A percentile compares a stretch with the other conserved stretches of the same genome.
phyloP scores from a whole-genome alignment of 805 yeast genomes.

The Cyberlindnera saturnus region DNA sequence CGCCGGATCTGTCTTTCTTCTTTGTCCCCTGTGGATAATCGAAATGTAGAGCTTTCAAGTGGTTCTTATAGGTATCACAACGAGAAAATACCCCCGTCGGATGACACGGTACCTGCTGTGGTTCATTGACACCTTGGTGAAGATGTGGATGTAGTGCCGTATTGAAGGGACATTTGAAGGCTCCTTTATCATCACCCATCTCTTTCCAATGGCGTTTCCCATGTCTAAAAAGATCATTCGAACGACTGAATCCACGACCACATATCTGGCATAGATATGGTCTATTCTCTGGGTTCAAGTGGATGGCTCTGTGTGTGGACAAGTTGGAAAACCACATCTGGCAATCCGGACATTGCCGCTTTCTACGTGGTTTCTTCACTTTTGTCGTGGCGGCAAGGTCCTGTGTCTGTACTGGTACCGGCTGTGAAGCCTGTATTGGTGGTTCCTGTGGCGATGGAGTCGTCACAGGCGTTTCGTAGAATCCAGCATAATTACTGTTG shows the following conservation, averaged over 20 bases:
- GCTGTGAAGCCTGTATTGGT: not conserved
- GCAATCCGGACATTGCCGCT: conserved; percentile 70
- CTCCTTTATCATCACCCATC: conserved; percentile 55
- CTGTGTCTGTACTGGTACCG: conserved; percentile 4
- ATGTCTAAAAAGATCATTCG: conserved; percentile 82
- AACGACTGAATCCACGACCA: conserved; percentile 79
- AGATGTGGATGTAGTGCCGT: conserved; percentile 8
- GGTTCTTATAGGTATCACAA: conserved; percentile 90
- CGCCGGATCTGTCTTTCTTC: conserved; percentile 64
- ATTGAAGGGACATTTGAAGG: conserved; percentile 77
- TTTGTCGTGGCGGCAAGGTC: conserved; percentile 1
- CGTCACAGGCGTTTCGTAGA: too few relatives aligned
- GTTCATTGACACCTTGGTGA: conserved; percentile 1
- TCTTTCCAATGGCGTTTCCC: conserved; percentile 82
- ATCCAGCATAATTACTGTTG: conserved; percentile 7
- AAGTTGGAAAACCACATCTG: conserved; percentile 65
- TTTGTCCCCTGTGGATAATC: conserved; percentile 83
- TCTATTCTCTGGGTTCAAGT: conserved; percentile 60
- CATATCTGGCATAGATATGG: conserved; percentile 79
- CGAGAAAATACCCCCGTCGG: conserved; percentile 80
- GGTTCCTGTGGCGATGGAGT: not conserved
- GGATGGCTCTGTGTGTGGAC: conserved; percentile 80
- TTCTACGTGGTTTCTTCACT: conserved; percentile 43
- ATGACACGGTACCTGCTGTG: conserved; percentile 47
- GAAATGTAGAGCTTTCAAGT: conserved; percentile 83